Conservation (phyloP, 352 stramenopile genomes). For the Globisporangium solare region DNA sequence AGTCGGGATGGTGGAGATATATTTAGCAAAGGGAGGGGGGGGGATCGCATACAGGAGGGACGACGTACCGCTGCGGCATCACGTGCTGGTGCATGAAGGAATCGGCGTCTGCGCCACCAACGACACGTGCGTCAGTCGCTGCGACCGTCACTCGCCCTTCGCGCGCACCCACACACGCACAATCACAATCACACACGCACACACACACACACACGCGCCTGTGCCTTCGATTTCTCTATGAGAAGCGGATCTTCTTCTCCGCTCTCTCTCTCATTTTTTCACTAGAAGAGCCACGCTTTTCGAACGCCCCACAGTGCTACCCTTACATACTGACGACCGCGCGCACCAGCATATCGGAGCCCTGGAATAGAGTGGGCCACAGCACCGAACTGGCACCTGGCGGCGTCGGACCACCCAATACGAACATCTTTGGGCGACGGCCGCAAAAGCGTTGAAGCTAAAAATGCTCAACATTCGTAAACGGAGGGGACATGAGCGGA, state of each 20-base stretch:
- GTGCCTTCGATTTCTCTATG: background rate
- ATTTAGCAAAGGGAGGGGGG: background rate
- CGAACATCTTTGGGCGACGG: background rate
- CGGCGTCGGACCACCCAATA: background rate
- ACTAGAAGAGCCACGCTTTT: background rate
- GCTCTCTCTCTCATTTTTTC: constrained; percentile 1
- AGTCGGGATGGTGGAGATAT: background rate
- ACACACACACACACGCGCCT: background rate
- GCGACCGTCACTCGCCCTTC: too few species aligned
- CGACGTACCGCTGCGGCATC: constrained; percentile 12
- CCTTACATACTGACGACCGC: background rate
- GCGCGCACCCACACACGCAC: background rate
- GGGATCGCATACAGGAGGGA: constrained; percentile 3
- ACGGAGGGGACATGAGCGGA: background rate
- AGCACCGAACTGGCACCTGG: constrained; percentile 5
- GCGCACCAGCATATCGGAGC: background rate
- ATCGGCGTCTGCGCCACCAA: background rate
- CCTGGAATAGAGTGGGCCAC: constrained; percentile 7
- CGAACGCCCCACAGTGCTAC: background rate
- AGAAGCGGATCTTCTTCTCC: background rate
- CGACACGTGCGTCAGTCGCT: background rate
- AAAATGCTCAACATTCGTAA: too few species aligned
- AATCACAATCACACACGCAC: too few species aligned
- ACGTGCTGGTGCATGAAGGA: constrained; percentile 12
- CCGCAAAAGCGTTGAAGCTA: too few species aligned